Base-by-base conservation (phyloP, 2,329 filamentous ascomycete genomes). In the Nothopassalora personata region DNA sequence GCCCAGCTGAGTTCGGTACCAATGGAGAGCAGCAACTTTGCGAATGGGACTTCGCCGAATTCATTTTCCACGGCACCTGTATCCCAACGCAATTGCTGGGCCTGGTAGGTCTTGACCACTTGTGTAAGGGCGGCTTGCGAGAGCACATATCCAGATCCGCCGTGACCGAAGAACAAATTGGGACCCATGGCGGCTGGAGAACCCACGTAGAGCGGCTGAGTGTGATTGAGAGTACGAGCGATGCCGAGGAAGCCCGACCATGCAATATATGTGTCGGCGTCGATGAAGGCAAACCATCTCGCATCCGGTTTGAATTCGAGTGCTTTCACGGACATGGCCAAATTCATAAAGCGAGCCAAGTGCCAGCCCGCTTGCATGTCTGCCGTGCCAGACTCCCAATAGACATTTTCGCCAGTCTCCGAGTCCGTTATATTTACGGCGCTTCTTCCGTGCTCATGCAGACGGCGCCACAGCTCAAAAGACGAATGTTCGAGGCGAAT, bases 241-340 rank as follows among this genome's bases (percentile, higher is more conserved):
- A 82, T 2, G 76, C 61, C n/a, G 74, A 79, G 76, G 31, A 74
- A 43, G 33, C 72, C 74, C 43, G 71, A 67, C 70, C 71, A 74
- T 7, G 73, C 68, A 10, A 76, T 61, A 59, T 75, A 81, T 51
- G 79, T 82, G 65, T 82, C 79, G 0, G 77, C 77, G 60, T 82
- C 79, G 54, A 80, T 74, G 65, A 82, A 82, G 60, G 81, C 75
- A 61, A 79, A 82, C 74, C 80, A 82, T 50, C 77, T 71, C 50
- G 73, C 75, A 27, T 80, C 71, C 2, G 77, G 77, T 33, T 69
- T 65, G 45, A 39, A 39, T 11, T 56, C 30, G 7, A 39, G 31
- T 80, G 79, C 39, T 8, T 52, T 56, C 19, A 61, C 51, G 15
- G 50, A 15, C 57, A 59, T 81, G 30, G 80, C 78, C 30, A 83